A percentile compares a stretch with the other conserved stretches of the same genome.
phyloP scores from a whole-genome alignment of 108 stramenopile species.

The Skeletonema menzelii region DNA sequence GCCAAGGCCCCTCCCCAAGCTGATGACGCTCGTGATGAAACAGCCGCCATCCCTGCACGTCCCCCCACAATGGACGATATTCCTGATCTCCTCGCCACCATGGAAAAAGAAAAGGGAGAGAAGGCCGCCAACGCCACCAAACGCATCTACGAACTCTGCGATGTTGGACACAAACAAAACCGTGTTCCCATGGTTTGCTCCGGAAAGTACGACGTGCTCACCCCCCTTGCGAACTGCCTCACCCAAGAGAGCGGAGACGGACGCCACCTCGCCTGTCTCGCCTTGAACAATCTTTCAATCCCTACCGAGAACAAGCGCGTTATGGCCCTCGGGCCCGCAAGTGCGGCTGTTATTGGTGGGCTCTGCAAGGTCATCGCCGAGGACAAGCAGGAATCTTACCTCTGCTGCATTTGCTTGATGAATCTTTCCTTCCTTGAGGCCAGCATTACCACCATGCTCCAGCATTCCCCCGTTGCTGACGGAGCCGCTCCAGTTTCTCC shows the following conservation, averaged over 20 bases:
- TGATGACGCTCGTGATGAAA: constrained; percentile 10
- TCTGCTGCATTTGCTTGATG: constrained; percentile 94
- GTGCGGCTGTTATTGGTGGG: constrained; percentile 85
- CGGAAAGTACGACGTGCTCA: constrained; percentile 88
- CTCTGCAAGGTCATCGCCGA: constrained; percentile 90
- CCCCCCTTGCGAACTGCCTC: constrained; percentile 86
- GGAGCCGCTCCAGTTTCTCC: constrained; percentile 60
- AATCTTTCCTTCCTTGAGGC: constrained; percentile 93
- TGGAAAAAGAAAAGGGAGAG: constrained; percentile 84
- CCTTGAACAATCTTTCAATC: constrained; percentile 91
- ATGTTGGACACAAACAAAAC: constrained; percentile 93
- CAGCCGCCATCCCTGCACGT: constrained; percentile 5
- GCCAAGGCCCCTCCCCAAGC: background rate
- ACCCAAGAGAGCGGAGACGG: constrained; percentile 89
- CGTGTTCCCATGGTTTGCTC: constrained; percentile 92
- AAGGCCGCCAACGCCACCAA: constrained; percentile 88
- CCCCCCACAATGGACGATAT: constrained; percentile 90
- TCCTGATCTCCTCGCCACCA: constrained; percentile 84
- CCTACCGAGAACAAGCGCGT: constrained; percentile 93
- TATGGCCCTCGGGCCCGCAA: constrained; percentile 86
- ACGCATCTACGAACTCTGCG: constrained; percentile 90
- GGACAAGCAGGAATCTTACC: constrained; percentile 91
- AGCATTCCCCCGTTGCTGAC: constrained; percentile 76
- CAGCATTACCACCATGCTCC: constrained; percentile 84
- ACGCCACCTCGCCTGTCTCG: constrained; percentile 88